Conservation (phyloP, 164 flowering plant species). For the Echeveria elegans region DNA sequence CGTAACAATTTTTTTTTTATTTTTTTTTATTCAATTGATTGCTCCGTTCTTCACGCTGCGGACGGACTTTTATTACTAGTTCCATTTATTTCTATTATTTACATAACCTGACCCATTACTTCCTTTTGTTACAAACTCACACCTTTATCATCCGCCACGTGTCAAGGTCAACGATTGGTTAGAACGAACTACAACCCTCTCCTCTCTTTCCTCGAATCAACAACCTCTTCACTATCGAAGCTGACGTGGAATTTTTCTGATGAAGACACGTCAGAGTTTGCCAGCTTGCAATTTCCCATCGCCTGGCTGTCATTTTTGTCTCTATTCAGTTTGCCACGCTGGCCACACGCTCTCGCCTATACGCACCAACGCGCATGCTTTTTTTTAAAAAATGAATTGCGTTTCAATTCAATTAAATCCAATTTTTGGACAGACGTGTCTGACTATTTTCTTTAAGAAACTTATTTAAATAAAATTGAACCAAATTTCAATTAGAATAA, state of each 20-base stretch:
- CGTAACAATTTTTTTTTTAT: no score
- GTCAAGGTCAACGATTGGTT: slow-evolving; percentile 1
- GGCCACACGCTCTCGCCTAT: not conserved
- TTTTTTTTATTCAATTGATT: no score
- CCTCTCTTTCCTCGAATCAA: no score
- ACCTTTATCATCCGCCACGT: not conserved
- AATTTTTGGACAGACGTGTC: not conserved
- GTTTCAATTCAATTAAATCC: not conserved
- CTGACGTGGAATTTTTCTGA: not conserved
- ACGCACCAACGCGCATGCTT: not conserved
- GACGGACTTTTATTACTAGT: no score
- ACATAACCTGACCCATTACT: not conserved
- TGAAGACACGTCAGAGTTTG: not conserved
- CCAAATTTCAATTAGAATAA: no score
- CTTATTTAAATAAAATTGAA: no score
- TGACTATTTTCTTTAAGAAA: not conserved
- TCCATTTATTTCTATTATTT: no score
- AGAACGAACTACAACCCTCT: not conserved
- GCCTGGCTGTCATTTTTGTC: slow-evolving; percentile 26
- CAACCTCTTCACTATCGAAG: not conserved
- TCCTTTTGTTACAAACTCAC: not conserved
- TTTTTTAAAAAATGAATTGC: not conserved
- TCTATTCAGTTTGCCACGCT: slow-evolving; percentile 39
- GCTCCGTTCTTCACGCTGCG: no score
- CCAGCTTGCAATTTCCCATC: not conserved